phyloP scores from a whole-genome alignment of 495 filamentous ascomycete species.

The Talaromyces trachyspermus region DNA sequence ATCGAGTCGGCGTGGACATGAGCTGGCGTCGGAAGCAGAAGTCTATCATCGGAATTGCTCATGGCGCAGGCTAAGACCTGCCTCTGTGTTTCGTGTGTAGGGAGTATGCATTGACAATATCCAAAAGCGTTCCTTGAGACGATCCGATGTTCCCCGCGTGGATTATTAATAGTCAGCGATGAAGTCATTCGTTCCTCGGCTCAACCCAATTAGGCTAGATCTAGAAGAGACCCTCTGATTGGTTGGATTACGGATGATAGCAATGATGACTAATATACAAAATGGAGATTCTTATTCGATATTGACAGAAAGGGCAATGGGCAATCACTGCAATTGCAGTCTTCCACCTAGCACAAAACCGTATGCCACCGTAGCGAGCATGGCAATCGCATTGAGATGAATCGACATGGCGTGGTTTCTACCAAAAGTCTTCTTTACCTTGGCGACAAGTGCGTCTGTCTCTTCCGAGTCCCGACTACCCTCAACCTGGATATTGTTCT shows the following conservation, averaged over 20 bases:
- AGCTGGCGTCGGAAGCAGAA: constrained; percentile 47
- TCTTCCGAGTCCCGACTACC: constrained; percentile 16
- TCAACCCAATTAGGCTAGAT: too few species aligned
- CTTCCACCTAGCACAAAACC: constrained; percentile 32
- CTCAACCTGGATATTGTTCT: constrained; percentile 7
- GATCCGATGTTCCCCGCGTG: too few species aligned
- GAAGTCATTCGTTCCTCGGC: too few species aligned
- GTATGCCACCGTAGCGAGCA: constrained; percentile 44
- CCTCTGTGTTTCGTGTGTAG: not conserved
- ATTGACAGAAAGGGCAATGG: too few species aligned
- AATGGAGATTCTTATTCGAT: too few species aligned
- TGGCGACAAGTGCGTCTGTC: constrained; percentile 14
- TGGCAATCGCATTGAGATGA: constrained; percentile 45
- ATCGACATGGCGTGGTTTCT: constrained; percentile 48
- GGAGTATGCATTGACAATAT: not conserved
- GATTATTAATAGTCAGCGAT: too few species aligned
- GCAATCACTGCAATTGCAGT: too few species aligned
- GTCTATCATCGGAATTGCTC: constrained; percentile 5
- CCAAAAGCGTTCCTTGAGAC: not conserved
- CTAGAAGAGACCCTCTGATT: too few species aligned
- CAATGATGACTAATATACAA: too few species aligned
- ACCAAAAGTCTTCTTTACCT: constrained; percentile 37
- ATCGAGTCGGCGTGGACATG: constrained; percentile 69
- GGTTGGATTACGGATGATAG: too few species aligned
- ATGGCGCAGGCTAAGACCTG: not conserved